Evolutionary conservation across 2,329 filamentous ascomycete genomes (phyloP).

Genomic region (Colletotrichum melonis): DNA sequence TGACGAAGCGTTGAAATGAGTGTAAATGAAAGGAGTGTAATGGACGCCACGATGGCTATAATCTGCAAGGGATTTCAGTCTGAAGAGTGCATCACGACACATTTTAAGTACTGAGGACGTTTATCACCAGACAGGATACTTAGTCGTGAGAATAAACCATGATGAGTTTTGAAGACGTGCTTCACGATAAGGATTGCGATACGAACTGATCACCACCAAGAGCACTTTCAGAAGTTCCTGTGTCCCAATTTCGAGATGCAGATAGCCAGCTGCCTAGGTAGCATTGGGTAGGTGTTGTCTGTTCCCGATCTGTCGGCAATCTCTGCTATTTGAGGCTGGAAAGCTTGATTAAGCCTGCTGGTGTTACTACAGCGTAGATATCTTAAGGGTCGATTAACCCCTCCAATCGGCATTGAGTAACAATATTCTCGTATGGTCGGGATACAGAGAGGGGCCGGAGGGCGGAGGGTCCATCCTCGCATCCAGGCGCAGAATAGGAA

Average conservation of each 20-base stretch:
- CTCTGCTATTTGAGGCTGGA: constrained; percentile 4
- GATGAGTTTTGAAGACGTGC: constrained; percentile 12
- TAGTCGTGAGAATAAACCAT: background rate
- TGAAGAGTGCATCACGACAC: too few relatives aligned
- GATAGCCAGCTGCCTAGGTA: constrained; percentile 22
- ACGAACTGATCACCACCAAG: background rate
- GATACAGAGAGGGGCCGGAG: background rate
- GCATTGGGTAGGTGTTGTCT: constrained; percentile 21
- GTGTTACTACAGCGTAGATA: background rate
- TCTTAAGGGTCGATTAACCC: background rate
- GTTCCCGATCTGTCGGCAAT: constrained; percentile 17
- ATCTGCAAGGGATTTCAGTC: too few relatives aligned
- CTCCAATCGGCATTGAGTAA: constrained; percentile 6
- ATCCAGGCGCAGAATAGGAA: constrained; percentile 16
- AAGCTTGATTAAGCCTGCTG: constrained; percentile 12
- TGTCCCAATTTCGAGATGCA: background rate
- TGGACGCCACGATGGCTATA: background rate
- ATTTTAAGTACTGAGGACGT: background rate
- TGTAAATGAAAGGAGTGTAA: background rate
- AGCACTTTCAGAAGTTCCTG: background rate
- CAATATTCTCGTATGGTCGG: background rate
- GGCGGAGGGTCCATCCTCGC: background rate
- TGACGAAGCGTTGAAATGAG: background rate
- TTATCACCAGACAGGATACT: background rate
- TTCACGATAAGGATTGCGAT: constrained; percentile 20